Conservation (phyloP, 371 early-diverging fungal genomes). For the Syncephalastrum monosporum region DNA sequence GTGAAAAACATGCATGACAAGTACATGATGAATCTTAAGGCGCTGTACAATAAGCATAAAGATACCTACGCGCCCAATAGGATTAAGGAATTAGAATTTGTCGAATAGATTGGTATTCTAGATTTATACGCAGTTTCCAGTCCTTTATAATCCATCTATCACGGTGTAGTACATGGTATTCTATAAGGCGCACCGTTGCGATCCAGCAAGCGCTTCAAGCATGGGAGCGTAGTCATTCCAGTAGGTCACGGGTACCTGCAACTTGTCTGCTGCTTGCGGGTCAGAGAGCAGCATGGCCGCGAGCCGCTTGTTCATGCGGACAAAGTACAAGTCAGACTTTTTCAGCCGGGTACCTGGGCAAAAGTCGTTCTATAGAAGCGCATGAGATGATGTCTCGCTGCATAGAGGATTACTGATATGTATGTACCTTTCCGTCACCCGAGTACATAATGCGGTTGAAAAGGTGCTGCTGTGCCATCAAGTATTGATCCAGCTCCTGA, state of each 20-base stretch:
- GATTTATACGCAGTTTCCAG: constrained; percentile 1
- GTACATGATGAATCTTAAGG: constrained; percentile 60
- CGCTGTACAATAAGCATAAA: constrained; percentile 64
- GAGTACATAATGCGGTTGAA: constrained; percentile 37
- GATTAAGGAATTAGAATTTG: constrained; percentile 48
- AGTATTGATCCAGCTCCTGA: constrained; percentile 35
- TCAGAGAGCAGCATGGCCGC: constrained; percentile 14
- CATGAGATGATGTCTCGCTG: not conserved
- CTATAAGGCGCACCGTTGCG: not conserved
- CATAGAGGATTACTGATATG: not conserved
- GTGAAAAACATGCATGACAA: constrained; percentile 53
- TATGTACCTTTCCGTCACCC: constrained; percentile 45
- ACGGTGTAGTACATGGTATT: not conserved
- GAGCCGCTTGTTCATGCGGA: constrained; percentile 15
- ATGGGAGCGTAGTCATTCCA: constrained; percentile 23
- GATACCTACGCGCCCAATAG: constrained; percentile 61
- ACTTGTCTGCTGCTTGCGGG: constrained; percentile 6
- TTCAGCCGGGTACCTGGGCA: constrained; percentile 41
- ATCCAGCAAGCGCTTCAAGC: constrained; percentile 5
- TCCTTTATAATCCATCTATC: not conserved
- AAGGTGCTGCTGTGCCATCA: constrained; percentile 28
- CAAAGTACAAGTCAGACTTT: constrained; percentile 25
- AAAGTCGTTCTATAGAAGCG: constrained; percentile 33
- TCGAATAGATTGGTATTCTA: constrained; percentile 30
- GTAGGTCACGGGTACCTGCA: constrained; percentile 19